A percentile compares a stretch with the other conserved stretches of the same genome.
Evolutionary conservation across 2,329 filamentous ascomycete species (phyloP).

Genomic region (Cladosporium sp.): DNA sequence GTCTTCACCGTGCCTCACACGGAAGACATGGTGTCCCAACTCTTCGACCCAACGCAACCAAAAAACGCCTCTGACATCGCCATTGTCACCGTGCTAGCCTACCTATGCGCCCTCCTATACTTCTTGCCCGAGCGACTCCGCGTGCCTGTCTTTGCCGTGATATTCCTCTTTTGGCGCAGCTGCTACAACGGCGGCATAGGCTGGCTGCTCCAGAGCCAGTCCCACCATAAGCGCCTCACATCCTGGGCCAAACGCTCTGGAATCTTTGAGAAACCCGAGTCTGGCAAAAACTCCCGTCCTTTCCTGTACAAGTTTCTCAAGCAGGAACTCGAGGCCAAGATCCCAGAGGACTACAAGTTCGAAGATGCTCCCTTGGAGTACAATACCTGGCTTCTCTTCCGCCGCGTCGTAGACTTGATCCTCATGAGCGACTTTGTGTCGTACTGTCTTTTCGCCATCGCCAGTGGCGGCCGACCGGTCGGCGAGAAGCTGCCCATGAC

Average conservation of each 20-base stretch:
- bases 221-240: slow-evolving; percentile 78
- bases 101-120: slow-evolving; percentile 71
- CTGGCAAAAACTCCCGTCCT: slow-evolving; percentile 77
- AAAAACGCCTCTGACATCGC: slow-evolving; percentile 86
- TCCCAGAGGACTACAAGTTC: slow-evolving; percentile 88
- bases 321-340: slow-evolving; percentile 87
- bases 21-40: slow-evolving; percentile 97
- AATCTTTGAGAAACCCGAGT: slow-evolving; percentile 77
- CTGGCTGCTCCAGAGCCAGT: slow-evolving; percentile 81
- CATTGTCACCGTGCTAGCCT: slow-evolving; percentile 71
- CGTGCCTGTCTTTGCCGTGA: slow-evolving; percentile 70
- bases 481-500: slow-evolving; percentile 68
- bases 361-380: slow-evolving; percentile 93
- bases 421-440: slow-evolving; percentile 98
- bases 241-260: slow-evolving; percentile 80
- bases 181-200: slow-evolving; percentile 94
- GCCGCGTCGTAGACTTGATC: slow-evolving; percentile 91
- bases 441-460: slow-evolving; percentile 91
- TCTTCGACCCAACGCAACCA: slow-evolving; percentile 87
- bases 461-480: slow-evolving; percentile 70
- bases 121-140: slow-evolving; percentile 64
- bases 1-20: slow-evolving; percentile 95
- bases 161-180: slow-evolving; percentile 89
- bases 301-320: slow-evolving; percentile 80
- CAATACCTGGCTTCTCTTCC: slow-evolving; percentile 97